Base-by-base conservation (phyloP, 495 filamentous ascomycete species). In the Penicillium turbatum region DNA sequence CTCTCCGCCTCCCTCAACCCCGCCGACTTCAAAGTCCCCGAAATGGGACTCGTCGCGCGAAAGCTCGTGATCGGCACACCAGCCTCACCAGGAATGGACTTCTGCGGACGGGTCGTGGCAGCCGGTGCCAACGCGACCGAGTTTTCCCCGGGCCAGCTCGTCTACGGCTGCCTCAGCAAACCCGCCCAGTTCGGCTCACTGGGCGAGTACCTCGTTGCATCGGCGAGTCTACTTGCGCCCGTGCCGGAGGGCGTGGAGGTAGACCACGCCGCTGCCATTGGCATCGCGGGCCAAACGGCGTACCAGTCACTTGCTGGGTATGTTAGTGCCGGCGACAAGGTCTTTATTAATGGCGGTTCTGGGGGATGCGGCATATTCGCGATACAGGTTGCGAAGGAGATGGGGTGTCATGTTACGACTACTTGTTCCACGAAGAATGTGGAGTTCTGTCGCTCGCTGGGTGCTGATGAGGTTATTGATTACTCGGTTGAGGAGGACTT, bases 301-400 rank as follows among this genome's bases (percentile, higher is more conserved):
- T 84, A 82, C 55, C 82, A 86, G 60, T 62, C 71, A 12, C 72
- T 87, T 24, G 68, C 68, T 13, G 76, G 78, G 11, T 65, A 79
- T 48, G 73, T 83, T 29, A 70, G 71, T 37, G 17, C 59, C 0
- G 79, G 79, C 10, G 74, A 79, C 42, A 75, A 75, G 50, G 72
- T 88, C 16, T 86, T 88, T 64, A 76, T 88, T 57, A 87, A 87
- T 53, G 85, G 81, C 30, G 84, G 84, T 1, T 81, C 77, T 3
- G 85, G 85, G 11, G 84, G 85, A 7, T 72, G 71, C 1, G 85
- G 85, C 0, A 73, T 75, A 0, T 83, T 79, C 51, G 76, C 74
- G 5, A 82, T 88, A 32, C 84, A 87, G 62, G 76, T 86, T 51
- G 85, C 84, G 3, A 86, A 86, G 61, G 71, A 69, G 7, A 46